phyloP scores from a whole-genome alignment of 1,139 yeast genomes.

The Scheffersomyces insectosa region DNA sequence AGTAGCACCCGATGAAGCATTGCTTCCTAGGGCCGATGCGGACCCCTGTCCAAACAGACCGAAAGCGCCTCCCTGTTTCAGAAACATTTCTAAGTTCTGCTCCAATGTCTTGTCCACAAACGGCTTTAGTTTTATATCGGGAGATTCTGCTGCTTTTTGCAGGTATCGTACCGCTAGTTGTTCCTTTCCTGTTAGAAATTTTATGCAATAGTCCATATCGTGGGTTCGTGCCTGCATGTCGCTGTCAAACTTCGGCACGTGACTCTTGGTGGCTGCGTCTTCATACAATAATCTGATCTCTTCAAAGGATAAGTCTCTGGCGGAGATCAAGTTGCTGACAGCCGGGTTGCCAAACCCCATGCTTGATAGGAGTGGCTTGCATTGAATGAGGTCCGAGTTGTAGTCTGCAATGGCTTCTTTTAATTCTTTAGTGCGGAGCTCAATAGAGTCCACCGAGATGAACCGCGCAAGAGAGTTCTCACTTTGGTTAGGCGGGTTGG shows the following conservation, averaged over 20 bases:
- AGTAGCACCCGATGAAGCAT: constrained; percentile 9
- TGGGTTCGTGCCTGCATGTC: constrained; percentile 39
- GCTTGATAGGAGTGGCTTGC: constrained; percentile 19
- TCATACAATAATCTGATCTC: constrained; percentile 52
- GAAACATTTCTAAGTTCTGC: constrained; percentile 15
- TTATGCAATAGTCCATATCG: constrained; percentile 50
- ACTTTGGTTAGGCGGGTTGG: too few species aligned
- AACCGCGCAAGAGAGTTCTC: constrained; percentile 2
- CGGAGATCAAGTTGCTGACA: constrained; percentile 36
- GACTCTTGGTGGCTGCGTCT: constrained; percentile 40
- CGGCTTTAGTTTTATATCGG: constrained; percentile 26
- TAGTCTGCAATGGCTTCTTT: constrained; percentile 15
- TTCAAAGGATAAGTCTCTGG: constrained; percentile 58
- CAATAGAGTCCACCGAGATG: constrained; percentile 5
- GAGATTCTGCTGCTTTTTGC: constrained; percentile 47
- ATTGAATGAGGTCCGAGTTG: constrained; percentile 17
- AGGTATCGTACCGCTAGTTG: constrained; percentile 56
- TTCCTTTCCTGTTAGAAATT: constrained; percentile 38
- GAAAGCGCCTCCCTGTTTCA: constrained; percentile 6
- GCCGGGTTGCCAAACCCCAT: constrained; percentile 28
- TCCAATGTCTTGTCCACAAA: constrained; percentile 38
- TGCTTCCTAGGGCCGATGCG: constrained; percentile 9
- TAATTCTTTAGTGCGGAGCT: constrained; percentile 10
- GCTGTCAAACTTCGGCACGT: constrained; percentile 37
- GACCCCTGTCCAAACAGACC: neutral